Evolutionary conservation across 169 alveolate species (phyloP).

Genomic region (Cryptosporidium bovis): DNA sequence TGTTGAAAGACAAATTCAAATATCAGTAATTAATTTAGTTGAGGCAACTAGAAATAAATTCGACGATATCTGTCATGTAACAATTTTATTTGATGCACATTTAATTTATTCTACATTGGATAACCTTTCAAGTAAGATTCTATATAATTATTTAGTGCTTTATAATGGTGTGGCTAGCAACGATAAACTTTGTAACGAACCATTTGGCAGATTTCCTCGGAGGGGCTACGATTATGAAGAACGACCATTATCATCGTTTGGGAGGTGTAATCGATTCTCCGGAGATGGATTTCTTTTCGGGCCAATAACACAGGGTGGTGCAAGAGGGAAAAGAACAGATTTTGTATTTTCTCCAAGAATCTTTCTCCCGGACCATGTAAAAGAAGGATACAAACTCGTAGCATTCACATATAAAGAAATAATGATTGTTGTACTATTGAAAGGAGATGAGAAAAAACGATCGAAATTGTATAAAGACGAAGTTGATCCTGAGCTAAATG

Average conservation of each 20-base stretch:
- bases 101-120: constrained; percentile 46
- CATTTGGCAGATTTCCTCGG: constrained; percentile 64
- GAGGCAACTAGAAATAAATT: constrained; percentile 1
- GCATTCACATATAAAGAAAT: constrained; percentile 55
- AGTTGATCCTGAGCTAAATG: neutral
- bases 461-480: neutral
- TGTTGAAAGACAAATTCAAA: constrained; percentile 57
- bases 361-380: constrained; percentile 20
- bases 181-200: constrained; percentile 61
- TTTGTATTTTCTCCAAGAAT: constrained; percentile 54
- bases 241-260: constrained; percentile 41
- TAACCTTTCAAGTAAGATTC: constrained; percentile 23
- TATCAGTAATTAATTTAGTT: constrained; percentile 53
- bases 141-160: constrained; percentile 61
- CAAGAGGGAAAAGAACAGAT: neutral
- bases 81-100: constrained; percentile 71
- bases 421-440: constrained; percentile 38
- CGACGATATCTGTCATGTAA: constrained; percentile 3
- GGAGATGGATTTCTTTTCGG: constrained; percentile 55
- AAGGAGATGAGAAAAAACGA: neutral
- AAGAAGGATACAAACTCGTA: constrained; percentile 4
- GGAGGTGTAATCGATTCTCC: constrained; percentile 30
- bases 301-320: neutral
- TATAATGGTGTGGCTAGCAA: constrained; percentile 67
- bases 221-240: neutral